A percentile compares a stretch with the other conserved stretches of the same genome.
Evolutionary conservation across 805 yeast species (phyloP).

Genomic region (Saccharomycopsis javanensis): DNA sequence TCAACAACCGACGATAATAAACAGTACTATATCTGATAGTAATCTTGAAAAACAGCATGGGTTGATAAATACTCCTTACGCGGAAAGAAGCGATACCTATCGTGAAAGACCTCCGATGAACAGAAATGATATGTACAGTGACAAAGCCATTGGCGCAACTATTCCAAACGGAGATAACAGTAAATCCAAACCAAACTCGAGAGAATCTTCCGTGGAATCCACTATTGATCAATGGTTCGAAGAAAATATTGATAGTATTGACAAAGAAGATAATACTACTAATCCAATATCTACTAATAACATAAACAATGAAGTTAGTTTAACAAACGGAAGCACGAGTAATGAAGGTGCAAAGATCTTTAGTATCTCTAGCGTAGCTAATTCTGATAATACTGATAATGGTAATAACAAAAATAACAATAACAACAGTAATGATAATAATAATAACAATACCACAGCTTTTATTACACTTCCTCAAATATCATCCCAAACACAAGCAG

Average conservation of each 20-base stretch:
- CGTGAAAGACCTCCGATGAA: not conserved
- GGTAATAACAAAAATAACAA: too few relatives aligned
- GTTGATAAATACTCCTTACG: not conserved
- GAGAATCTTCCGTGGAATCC: not conserved
- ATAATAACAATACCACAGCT: not conserved
- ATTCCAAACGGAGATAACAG: not conserved
- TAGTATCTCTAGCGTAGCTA: too few relatives aligned
- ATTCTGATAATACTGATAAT: too few relatives aligned
- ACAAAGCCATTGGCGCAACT: not conserved
- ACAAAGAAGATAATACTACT: not conserved
- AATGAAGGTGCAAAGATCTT: too few relatives aligned
- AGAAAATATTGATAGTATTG: not conserved
- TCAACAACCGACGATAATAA: not conserved
- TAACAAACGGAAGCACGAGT: too few relatives aligned
- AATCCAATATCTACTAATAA: too few relatives aligned
- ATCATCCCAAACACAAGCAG: not conserved
- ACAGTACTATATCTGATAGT: not conserved
- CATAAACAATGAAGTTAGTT: too few relatives aligned
- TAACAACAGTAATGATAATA: too few relatives aligned
- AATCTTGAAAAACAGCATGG: not conserved
- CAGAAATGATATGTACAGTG: not conserved
- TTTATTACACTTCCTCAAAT: too few relatives aligned
- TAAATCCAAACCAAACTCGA: not conserved
- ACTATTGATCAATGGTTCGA: constrained; percentile 1
- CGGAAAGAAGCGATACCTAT: not conserved